Evolutionary conservation across 805 yeast genomes (phyloP).

Genomic region (Candida rishiriensis): DNA sequence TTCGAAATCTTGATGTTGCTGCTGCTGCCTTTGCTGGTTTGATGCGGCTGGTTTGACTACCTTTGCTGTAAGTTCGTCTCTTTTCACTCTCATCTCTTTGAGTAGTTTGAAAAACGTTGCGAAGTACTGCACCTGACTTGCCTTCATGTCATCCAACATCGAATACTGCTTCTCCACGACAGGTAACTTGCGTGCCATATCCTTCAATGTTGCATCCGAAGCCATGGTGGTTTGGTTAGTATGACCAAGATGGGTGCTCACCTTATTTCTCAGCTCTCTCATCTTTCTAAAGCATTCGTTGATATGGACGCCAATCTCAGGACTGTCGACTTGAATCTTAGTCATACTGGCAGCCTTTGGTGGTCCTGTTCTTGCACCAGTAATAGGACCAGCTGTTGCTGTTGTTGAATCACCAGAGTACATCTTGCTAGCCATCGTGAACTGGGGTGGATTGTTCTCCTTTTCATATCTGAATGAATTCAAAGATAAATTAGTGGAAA

Average conservation of each 20-base stretch:
- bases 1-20: slow-evolving; percentile 7
- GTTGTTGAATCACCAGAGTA: slow-evolving; percentile 2
- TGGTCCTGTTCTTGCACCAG: slow-evolving; percentile 1
- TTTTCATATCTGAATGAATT: slow-evolving; percentile 12
- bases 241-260: slow-evolving; percentile 38
- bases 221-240: slow-evolving; percentile 32
- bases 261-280: slow-evolving; percentile 36
- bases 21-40: slow-evolving; percentile 3
- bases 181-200: slow-evolving; percentile 55
- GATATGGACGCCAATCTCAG: slow-evolving; percentile 26
- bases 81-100: slow-evolving; percentile 18
- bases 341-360: slow-evolving; percentile 16
- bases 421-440: slow-evolving; percentile 16
- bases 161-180: slow-evolving; percentile 43
- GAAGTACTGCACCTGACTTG: slow-evolving; percentile 26
- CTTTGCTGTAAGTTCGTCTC: slow-evolving; percentile 4
- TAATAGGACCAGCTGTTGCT: no score
- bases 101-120: slow-evolving; percentile 20
- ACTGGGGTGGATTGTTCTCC: slow-evolving; percentile 15
- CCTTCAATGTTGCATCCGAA: slow-evolving; percentile 40
- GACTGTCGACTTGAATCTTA: slow-evolving; percentile 8
- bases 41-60: slow-evolving; percentile 3
- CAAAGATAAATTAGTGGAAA: neutral
- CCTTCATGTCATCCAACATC: slow-evolving; percentile 32
- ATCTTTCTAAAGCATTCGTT: slow-evolving; percentile 30